Conservation (phyloP, 148 eudicot genomes). For the Linanthus parryae region DNA sequence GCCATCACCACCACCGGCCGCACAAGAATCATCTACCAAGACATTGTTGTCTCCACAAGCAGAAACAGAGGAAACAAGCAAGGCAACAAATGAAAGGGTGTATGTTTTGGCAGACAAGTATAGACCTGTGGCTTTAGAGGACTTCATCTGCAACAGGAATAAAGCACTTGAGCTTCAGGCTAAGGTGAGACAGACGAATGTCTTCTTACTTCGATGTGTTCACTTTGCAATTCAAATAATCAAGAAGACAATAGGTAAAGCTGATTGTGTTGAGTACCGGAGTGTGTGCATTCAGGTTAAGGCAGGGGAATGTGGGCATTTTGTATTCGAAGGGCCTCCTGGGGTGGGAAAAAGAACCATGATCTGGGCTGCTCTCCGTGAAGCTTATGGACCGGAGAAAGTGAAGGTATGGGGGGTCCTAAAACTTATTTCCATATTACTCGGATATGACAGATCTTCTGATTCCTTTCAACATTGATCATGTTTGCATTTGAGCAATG, state of each 20-base stretch:
- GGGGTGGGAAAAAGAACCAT: conserved; percentile 52
- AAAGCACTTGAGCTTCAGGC: conserved; percentile 23
- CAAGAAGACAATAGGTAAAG: too few relatives aligned
- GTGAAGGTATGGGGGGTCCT: conserved; percentile 22
- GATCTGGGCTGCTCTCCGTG: conserved; percentile 46
- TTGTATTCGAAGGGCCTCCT: conserved; percentile 36
- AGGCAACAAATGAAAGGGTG: conserved; percentile 9
- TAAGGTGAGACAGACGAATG: conserved; percentile 9
- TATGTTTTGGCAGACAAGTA: conserved; percentile 32
- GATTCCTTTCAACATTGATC: too few relatives aligned
- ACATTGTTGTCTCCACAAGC: not conserved
- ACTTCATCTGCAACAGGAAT: conserved; percentile 32
- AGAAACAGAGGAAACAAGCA: conserved; percentile 1
- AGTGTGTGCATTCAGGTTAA: conserved; percentile 13
- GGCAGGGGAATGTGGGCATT: conserved; percentile 20
- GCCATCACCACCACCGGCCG: not conserved
- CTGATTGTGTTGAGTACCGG: too few relatives aligned
- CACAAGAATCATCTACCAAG: not conserved
- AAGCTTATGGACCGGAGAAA: conserved; percentile 27
- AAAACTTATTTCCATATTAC: not conserved
- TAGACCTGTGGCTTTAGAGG: conserved; percentile 23
- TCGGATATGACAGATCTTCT: not conserved
- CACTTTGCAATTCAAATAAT: too few relatives aligned
- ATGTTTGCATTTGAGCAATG: too few relatives aligned
- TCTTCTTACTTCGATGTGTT: too few relatives aligned